Percentiles rank a stretch among this genome's conserved stretches.
Conservation (phyloP, 768 basidiomycete species). For the Boletus rubroflammeus region DNA sequence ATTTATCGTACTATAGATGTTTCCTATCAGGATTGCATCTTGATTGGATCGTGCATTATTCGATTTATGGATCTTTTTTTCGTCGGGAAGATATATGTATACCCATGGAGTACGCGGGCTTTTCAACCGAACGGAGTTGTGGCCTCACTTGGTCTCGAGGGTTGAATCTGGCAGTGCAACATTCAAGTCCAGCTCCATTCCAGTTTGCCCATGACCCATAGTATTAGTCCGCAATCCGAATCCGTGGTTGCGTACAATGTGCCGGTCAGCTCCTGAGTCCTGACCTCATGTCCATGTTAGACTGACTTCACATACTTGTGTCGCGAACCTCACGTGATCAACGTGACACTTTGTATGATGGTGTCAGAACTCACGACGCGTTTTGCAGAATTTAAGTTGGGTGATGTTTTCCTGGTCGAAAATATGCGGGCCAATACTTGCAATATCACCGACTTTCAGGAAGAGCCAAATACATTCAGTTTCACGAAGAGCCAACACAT, state of each 20-base stretch:
- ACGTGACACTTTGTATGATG: too few relatives aligned
- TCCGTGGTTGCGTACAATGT: neutral
- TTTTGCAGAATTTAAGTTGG: too few relatives aligned
- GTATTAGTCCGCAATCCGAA: neutral
- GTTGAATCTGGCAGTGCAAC: neutral
- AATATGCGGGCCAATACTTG: too few relatives aligned
- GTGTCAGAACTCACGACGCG: too few relatives aligned
- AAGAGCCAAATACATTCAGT: too few relatives aligned
- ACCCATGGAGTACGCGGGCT: neutral
- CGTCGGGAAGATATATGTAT: neutral
- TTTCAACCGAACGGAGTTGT: neutral
- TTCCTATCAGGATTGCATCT: conserved; percentile 4
- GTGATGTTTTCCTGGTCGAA: too few relatives aligned
- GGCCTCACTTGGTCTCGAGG: neutral
- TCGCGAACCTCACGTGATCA: too few relatives aligned
- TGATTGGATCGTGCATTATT: conserved; percentile 1
- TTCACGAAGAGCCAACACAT: too few relatives aligned
- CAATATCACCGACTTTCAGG: too few relatives aligned
- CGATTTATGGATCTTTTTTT: neutral
- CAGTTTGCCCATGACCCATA: neutral
- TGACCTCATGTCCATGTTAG: neutral
- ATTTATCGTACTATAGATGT: conserved; percentile 25
- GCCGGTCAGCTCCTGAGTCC: neutral
- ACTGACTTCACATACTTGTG: too few relatives aligned
- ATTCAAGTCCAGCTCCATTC: neutral